phyloP scores from a whole-genome alignment of 2,329 filamentous ascomycete species.

The Colletotrichum sp. region DNA sequence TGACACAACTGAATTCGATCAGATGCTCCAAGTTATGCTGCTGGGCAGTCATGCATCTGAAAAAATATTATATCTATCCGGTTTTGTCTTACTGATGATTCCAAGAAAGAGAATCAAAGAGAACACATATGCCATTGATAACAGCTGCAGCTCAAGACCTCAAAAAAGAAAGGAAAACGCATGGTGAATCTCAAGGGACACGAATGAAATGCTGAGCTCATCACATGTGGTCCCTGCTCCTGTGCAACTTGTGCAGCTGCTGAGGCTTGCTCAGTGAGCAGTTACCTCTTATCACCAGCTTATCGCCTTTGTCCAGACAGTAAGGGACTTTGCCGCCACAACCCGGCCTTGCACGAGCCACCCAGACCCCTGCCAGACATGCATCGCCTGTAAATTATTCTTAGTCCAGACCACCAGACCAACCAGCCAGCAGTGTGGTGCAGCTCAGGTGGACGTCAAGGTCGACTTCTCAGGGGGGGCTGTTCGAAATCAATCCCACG shows the following conservation, averaged over 20 bases:
- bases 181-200: not conserved
- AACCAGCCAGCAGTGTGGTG: not conserved
- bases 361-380: not conserved
- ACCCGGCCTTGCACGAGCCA: not conserved
- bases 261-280: constrained; percentile 4
- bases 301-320: not conserved
- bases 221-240: constrained; percentile 2
- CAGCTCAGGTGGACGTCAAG: constrained; percentile 1
- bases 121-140: not conserved
- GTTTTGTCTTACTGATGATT: not conserved
- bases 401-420: not conserved
- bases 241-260: not conserved
- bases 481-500: not conserved
- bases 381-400: constrained; percentile 7
- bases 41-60: not conserved
- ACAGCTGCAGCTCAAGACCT: not conserved
- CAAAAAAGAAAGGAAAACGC: not conserved
- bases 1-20: not conserved
- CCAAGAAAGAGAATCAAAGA: not conserved
- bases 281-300: not conserved
- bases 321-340: not conserved
- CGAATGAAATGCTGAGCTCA: constrained; percentile 10
- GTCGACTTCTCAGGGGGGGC: constrained; percentile 10
- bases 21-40: not conserved
- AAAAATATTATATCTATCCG: not conserved